Base-by-base conservation (phyloP, 495 filamentous ascomycete species). In the Alectoria sarmentosa region DNA sequence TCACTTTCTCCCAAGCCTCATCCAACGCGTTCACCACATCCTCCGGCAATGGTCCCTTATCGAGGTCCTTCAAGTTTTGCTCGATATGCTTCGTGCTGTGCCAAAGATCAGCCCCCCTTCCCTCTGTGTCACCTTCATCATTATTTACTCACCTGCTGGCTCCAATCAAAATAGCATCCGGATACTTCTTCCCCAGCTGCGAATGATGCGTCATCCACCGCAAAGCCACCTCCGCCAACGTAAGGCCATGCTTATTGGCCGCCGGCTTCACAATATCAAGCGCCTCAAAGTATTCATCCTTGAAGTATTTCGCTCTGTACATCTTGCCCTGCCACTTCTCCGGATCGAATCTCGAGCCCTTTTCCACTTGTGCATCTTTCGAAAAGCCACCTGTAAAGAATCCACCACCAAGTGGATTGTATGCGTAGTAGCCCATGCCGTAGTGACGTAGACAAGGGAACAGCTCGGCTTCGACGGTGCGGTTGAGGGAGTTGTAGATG, bases 401-500 rank as follows among this genome's bases (percentile, higher is more conserved):
- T 1, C 83, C 82, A 21, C 82, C 82, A 4, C 79, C 82, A 10
- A 83, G 71, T 4, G 83, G 81, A 41, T 81, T 77, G 75, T 77
- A 84, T 37, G 73, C 73, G 63, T 81, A 81, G 58, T 80, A 77
- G 0, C 76, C 73, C 10, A 85, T 80, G 10, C 77, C 79, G 66
- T 84, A 83, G 55, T 82, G 67, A 15, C 82, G 71, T 26, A 84
- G 69, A 65, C 79, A 82, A 19, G 81, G 81, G 38, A 86, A 71
- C 36, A 85, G 73, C 63, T 82, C 79, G 8, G 72, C 71, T 67
- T 84, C 82, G 15, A 81, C 74, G 23, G 69, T 66, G 28, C 83
- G 79, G 41, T 80, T 83, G 14, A 88, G 80, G 13, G 84, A 81
- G 73, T 88, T 85, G 71, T 88, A 88, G 66, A 86, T 79, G 32